Base-by-base conservation (phyloP, 768 basidiomycete genomes). In the Holtermannia corniformis region DNA sequence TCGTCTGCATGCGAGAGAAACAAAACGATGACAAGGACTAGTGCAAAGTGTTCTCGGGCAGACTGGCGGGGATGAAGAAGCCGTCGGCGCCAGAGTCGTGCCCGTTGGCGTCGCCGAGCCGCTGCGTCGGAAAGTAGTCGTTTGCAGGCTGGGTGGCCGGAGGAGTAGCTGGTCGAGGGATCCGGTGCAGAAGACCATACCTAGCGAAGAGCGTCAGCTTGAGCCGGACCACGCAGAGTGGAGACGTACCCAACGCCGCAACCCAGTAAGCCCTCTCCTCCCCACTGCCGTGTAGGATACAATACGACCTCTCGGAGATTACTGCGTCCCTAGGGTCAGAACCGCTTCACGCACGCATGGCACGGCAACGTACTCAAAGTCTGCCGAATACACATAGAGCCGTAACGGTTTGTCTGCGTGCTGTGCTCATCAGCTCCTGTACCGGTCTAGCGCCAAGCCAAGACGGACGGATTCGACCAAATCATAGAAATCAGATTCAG, bases 221-320 rank as follows among this genome's bases (percentile, higher is more conserved):
- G 19, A 16, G 24, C 13, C 23, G 4, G 21, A 3, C 24, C 12
- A 41, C 10, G 16, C 3, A n/a, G 21, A 20, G 3, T 3, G 23
- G 5, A 2, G 55, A 77, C 83, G 54, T 70, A 93, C 84, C 93
- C 93, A 44, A 97, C 95, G 24, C 96, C 85, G 63, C 92, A 96
- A 41, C 93, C 93, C 12, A 97, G 76, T 23, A 97, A 77, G 0
- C 93, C 92, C 68, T 92, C 92, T 4, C 93, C 93, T 43, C 93
- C 93, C 92, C 93, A 96, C 60, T 93, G 87, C 45, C 91, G 79
- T 72, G 96, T 96, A 10, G 95, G 93, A 47, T 96, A 88, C 20
- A 96, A 74, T 26, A 96, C 87, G 14, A 93, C 90, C 67, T 96
- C 91, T 58, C 91, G 78, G 44, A 93, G 79, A 41, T 89, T 86